These are phyloP conservation scores for Termitomyces sp. DNA, from an alignment of 768 basidiomycete genomes.

Conservation along the genomic window DNA sequence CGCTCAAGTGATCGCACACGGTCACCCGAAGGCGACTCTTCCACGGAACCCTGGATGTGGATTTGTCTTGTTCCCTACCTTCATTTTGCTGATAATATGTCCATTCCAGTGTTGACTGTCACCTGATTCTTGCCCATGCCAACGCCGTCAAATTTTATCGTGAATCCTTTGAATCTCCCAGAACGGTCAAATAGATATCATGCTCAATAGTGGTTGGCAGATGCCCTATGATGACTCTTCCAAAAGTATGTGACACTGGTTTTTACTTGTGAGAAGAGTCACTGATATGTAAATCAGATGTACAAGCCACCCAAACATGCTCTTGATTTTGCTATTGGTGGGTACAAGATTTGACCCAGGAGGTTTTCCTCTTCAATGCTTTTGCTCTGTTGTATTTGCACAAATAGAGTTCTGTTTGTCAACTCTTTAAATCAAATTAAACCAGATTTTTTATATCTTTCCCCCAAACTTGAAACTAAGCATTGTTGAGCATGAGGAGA, in stretches of 20 bases:
- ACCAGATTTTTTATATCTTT: too few relatives aligned
- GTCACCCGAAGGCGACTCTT: conserved; percentile 55
- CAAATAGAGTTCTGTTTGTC: too few relatives aligned
- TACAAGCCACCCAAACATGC: conserved; percentile 68
- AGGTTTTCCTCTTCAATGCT: conserved; percentile 17
- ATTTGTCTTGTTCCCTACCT: conserved; percentile 16
- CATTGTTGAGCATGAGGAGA: too few relatives aligned
- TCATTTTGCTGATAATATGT: neutral
- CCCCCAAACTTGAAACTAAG: too few relatives aligned
- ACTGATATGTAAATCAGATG: conserved; percentile 31
- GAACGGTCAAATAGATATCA: conserved; percentile 69
- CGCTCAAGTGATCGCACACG: conserved; percentile 58
- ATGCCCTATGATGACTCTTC: conserved; percentile 66
- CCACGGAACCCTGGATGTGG: conserved; percentile 67
- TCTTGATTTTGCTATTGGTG: conserved; percentile 67
- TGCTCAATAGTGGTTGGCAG: conserved; percentile 71
- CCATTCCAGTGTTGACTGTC: conserved; percentile 53
- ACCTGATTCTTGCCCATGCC: conserved; percentile 65
- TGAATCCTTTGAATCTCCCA: conserved; percentile 57
- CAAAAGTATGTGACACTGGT: conserved; percentile 44
- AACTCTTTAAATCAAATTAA: too few relatives aligned
- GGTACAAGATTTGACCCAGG: conserved; percentile 3
- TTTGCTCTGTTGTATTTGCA: too few relatives aligned
- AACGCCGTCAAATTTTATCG: conserved; percentile 62
- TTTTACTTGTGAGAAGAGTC: neutral